Conservation (phyloP, 2,329 filamentous ascomycete genomes). For the Penicillium decumbens region DNA sequence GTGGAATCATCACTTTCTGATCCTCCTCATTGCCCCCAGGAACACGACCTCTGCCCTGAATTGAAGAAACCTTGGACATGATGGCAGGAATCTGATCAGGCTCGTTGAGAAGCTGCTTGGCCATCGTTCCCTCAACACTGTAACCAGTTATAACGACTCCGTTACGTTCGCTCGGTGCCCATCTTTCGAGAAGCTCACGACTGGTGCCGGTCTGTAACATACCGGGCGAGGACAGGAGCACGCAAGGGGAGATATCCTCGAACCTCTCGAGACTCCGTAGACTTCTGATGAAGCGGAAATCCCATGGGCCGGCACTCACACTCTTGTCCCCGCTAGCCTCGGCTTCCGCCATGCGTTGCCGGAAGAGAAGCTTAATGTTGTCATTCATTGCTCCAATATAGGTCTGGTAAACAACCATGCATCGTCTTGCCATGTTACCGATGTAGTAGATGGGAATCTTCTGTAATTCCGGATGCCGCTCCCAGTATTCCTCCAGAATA, state of each 20-base stretch:
- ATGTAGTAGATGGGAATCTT: conserved; percentile 96
- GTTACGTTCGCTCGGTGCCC: conserved; percentile 94
- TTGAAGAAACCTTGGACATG: conserved; percentile 64
- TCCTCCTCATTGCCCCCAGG: conserved; percentile 61
- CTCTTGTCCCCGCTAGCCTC: conserved; percentile 79
- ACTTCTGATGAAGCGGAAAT: conserved; percentile 90
- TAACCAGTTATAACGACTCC: conserved; percentile 99
- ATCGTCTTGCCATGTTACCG: conserved; percentile 87
- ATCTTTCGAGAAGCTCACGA: conserved; percentile 84
- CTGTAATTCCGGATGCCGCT: conserved; percentile 79
- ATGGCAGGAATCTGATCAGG: conserved; percentile 92
- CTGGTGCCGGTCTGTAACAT: conserved; percentile 98
- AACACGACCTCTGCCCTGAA: conserved; percentile 54
- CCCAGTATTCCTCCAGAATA: conserved; percentile 97
- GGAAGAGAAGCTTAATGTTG: conserved; percentile 94
- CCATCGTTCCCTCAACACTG: conserved; percentile 98
- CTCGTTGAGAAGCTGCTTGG: conserved; percentile 89
- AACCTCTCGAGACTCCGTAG: conserved; percentile 92
- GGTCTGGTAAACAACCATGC: conserved; percentile 98
- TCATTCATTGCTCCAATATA: conserved; percentile 99
- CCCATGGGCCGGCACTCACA: conserved; percentile 69
- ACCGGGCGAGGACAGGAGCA: conserved; percentile 95
- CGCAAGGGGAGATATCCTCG: conserved; percentile 89
- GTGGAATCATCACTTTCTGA: conserved; percentile 87
- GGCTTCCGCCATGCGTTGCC: conserved; percentile 84